phyloP scores from a whole-genome alignment of 768 basidiomycete species.

The Sistotremastrum suecicum region DNA sequence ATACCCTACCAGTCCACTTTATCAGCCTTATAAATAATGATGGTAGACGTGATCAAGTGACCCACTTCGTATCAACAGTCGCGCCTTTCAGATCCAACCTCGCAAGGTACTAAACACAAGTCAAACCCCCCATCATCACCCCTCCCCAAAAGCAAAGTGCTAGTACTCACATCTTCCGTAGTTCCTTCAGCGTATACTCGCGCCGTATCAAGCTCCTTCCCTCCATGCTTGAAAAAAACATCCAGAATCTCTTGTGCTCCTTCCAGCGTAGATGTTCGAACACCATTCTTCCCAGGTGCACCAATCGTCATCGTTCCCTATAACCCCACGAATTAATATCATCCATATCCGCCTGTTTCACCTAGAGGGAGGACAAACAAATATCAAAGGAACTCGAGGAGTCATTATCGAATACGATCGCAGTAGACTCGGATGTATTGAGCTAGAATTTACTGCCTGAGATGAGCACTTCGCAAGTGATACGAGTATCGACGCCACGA shows the following conservation, averaged over 20 bases:
- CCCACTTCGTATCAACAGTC: slow-evolving; percentile 36
- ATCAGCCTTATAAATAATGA: not conserved
- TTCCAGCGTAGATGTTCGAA: slow-evolving; percentile 20
- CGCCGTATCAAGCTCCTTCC: slow-evolving; percentile 37
- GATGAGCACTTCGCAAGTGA: too few relatives aligned
- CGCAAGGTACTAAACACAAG: slow-evolving; percentile 19
- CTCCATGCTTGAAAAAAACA: slow-evolving; percentile 25
- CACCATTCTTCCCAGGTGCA: slow-evolving; percentile 25
- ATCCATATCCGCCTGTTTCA: not conserved
- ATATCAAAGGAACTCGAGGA: not conserved
- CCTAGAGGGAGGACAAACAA: not conserved
- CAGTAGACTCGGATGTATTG: too few relatives aligned
- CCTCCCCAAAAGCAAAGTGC: not conserved
- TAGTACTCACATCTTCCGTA: slow-evolving; percentile 30
- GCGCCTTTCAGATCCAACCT: slow-evolving; percentile 26
- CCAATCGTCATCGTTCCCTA: slow-evolving; percentile 40
- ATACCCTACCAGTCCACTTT: slow-evolving; percentile 18
- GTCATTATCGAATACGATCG: too few relatives aligned
- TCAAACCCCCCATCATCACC: not conserved
- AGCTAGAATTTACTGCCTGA: too few relatives aligned
- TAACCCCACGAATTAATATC: not conserved
- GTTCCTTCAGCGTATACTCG: slow-evolving; percentile 37
- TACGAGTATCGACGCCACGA: too few relatives aligned
- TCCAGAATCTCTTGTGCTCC: slow-evolving; percentile 33
- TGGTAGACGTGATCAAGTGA: not conserved